Evolutionary conservation across 2,329 filamentous ascomycete species (phyloP).

Genomic region (Aspergillus uvarum): DNA sequence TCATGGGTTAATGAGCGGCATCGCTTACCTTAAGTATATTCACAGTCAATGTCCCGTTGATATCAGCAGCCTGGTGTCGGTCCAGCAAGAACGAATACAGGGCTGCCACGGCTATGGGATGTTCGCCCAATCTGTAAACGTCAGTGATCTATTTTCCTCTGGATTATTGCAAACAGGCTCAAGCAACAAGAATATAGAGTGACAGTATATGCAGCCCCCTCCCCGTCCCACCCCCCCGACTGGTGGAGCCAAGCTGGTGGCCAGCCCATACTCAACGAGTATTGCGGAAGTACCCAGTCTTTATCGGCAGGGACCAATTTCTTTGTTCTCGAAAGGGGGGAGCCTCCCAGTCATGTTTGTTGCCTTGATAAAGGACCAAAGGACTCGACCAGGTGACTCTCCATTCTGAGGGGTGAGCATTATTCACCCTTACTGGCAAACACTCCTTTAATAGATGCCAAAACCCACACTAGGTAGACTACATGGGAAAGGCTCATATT

Average conservation of each 20-base stretch:
- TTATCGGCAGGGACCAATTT: not conserved
- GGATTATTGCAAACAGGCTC: not conserved
- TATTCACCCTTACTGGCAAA: slow-evolving; percentile 30
- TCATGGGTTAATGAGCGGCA: not conserved
- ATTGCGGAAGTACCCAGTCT: not conserved
- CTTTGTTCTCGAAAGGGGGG: not conserved
- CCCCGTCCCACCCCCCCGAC: too few species aligned
- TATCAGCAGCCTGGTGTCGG: slow-evolving; percentile 49
- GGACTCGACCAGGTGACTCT: slow-evolving; percentile 3
- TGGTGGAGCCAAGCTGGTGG: not conserved
- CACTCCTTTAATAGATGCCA: slow-evolving; percentile 26
- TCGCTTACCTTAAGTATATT: slow-evolving; percentile 47
- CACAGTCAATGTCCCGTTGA: slow-evolving; percentile 45
- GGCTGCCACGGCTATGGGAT: slow-evolving; percentile 48
- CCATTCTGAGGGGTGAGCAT: slow-evolving; percentile 13
- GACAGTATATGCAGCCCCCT: not conserved
- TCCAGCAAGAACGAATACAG: slow-evolving; percentile 51
- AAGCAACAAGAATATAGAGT: not conserved
- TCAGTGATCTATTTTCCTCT: slow-evolving; percentile 21
- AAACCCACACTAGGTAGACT: slow-evolving; percentile 33
- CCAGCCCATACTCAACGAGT: not conserved
- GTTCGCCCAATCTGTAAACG: slow-evolving; percentile 48
- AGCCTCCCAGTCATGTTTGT: slow-evolving; percentile 4
- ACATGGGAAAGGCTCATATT: slow-evolving; percentile 37
- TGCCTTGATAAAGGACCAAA: slow-evolving; percentile 9